These are phyloP conservation scores for Letharia lupina DNA, from an alignment of 495 filamentous ascomycete genomes.

Conservation along the genomic window DNA sequence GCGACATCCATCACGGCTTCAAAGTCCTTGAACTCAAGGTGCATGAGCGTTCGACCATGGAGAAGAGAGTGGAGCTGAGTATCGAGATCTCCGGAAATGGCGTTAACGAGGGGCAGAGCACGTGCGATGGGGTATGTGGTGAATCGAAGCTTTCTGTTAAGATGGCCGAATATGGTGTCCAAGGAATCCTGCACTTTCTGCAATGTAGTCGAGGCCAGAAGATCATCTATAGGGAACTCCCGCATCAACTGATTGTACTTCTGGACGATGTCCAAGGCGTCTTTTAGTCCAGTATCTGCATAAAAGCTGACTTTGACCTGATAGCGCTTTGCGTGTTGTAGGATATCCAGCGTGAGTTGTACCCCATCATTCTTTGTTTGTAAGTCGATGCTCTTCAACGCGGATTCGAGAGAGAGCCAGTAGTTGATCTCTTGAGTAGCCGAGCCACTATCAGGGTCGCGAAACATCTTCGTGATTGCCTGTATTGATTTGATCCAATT, in stretches of 20 bases:
- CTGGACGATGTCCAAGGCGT: slow-evolving; percentile 88
- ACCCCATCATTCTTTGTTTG: slow-evolving; percentile 86
- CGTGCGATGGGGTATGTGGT: slow-evolving; percentile 89
- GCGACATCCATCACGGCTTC: slow-evolving; percentile 71
- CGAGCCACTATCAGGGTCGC: slow-evolving; percentile 78
- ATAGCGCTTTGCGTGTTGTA: slow-evolving; percentile 92
- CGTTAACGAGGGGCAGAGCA: slow-evolving; percentile 88
- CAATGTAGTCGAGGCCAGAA: slow-evolving; percentile 83
- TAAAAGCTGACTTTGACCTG: slow-evolving; percentile 93
- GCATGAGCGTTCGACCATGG: slow-evolving; percentile 77
- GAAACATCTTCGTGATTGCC: slow-evolving; percentile 87
- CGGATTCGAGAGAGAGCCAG: slow-evolving; percentile 91
- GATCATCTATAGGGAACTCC: slow-evolving; percentile 91
- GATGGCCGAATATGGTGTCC: slow-evolving; percentile 75
- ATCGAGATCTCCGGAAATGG: slow-evolving; percentile 93
- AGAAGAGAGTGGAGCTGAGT: slow-evolving; percentile 75
- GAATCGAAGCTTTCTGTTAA: slow-evolving; percentile 94
- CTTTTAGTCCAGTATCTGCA: slow-evolving; percentile 88
- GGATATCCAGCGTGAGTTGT: slow-evolving; percentile 80
- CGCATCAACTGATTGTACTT: slow-evolving; percentile 98
- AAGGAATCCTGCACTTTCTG: slow-evolving; percentile 87
- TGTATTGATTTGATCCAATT: slow-evolving; percentile 98
- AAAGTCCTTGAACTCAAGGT: slow-evolving; percentile 87
- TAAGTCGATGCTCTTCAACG: slow-evolving; percentile 78
- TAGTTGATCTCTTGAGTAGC: slow-evolving; percentile 97